Evolutionary conservation across 1,284 basidiomycete species (phyloP), one percentile per base, ranked within the genome.

Genomic region (Marasmius oreades): DNA sequence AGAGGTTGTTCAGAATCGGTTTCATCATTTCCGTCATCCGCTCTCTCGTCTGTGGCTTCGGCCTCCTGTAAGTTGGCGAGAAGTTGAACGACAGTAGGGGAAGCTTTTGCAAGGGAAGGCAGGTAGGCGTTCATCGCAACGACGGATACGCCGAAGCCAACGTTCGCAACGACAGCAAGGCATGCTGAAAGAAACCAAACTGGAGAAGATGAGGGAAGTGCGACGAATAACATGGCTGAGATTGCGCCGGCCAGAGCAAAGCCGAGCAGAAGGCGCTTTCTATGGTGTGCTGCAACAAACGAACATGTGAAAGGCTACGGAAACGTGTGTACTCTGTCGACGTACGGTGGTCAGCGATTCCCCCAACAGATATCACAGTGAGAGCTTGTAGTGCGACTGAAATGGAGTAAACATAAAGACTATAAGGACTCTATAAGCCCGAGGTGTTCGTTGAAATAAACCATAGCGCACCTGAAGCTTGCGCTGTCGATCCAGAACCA

Each of bases 51-150:
- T 4, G 36, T 24, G 23, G 64, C 63, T 33, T 64, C 56, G 14
- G 64, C 58, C 45, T 68, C 64, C 55, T 67, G 64, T 5, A 82
- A 64, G 52, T 78, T 72, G 1, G 66, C 66, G 31, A 69, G 70
- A 0, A 80, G 76, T n/a, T 71, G 63, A 6, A 77, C 64, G 1
- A 91, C 86, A 50, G 84, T 82, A 4, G 81, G 80, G 0, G 86
- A 80, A 36, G 83, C 80, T 58, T 80, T 78, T 0, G 92, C 90
- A 1, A 95, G 77, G 0, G 75, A 77, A 0, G 93, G 93, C 4
- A 97, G 79, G 70, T 95, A 95, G 0, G 92, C 84, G 66, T 97
- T 97, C 76, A 93, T 84, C 36, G 93, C 93, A 7, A 97, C 94
- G 12, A 88, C 78, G 11, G 87, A 90, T 0, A 86, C 88, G 0